phyloP scores from a whole-genome alignment of 2,329 filamentous ascomycete genomes.

The Catunica adiposa region DNA sequence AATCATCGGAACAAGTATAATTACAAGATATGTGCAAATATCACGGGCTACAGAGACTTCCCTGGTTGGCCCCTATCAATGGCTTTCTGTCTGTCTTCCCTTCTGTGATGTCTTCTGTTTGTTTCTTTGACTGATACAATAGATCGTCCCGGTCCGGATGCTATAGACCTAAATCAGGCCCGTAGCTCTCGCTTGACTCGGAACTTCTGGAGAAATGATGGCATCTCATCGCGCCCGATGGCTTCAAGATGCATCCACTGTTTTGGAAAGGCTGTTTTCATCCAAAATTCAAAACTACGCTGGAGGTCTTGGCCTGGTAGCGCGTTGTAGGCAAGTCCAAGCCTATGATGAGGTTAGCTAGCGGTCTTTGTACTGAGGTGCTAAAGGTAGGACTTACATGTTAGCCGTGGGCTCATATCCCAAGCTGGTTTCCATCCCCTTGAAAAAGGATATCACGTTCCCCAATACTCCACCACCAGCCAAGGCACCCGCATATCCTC shows the following conservation, averaged over 20 bases:
- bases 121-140: not conserved
- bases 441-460: slow-evolving; percentile 48
- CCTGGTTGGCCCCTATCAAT: not conserved
- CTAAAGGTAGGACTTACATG: slow-evolving; percentile 40
- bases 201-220: slow-evolving; percentile 31
- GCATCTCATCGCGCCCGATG: slow-evolving; percentile 30
- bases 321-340: slow-evolving; percentile 63
- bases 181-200: slow-evolving; percentile 32
- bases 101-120: not conserved
- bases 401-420: slow-evolving; percentile 50
- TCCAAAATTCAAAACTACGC: slow-evolving; percentile 57
- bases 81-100: not conserved
- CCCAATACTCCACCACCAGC: slow-evolving; percentile 56
- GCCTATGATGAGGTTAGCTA: slow-evolving; percentile 26
- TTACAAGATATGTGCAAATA: slow-evolving; percentile 1
- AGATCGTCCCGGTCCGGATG: not conserved
- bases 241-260: slow-evolving; percentile 51
- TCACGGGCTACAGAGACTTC: not conserved
- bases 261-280: slow-evolving; percentile 46
- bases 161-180: slow-evolving; percentile 21
- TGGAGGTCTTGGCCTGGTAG: slow-evolving; percentile 50
- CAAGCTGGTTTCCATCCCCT: slow-evolving; percentile 47
- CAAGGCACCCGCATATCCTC: slow-evolving; percentile 60
- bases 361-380: not conserved
- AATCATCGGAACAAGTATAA: slow-evolving; percentile 2